A percentile compares a stretch with the other conserved stretches of the same genome.
phyloP scores from a whole-genome alignment of 345 rosid species.

The Populus tremula region DNA sequence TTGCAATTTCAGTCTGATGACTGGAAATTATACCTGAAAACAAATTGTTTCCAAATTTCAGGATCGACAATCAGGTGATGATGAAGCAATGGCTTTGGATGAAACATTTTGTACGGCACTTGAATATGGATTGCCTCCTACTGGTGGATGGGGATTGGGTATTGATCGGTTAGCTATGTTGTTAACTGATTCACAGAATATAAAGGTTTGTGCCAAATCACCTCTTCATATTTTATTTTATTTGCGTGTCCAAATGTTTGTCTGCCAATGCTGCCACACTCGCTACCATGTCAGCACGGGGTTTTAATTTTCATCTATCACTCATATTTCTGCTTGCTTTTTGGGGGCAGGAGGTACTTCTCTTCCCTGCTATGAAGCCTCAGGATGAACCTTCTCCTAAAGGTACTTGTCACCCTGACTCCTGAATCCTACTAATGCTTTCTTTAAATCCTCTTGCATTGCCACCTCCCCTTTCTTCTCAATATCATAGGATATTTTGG shows the following conservation, averaged over 20 bases:
- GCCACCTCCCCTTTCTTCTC: not conserved
- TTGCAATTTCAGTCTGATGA: not conserved
- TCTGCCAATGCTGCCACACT: not conserved
- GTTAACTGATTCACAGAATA: constrained; percentile 88
- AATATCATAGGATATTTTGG: not conserved
- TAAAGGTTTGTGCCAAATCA: constrained; percentile 53
- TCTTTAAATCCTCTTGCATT: not conserved
- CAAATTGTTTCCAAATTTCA: constrained; percentile 16
- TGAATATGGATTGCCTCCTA: constrained; percentile 91
- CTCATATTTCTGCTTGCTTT: constrained; percentile 14
- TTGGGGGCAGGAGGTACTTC: constrained; percentile 76
- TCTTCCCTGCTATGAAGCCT: constrained; percentile 99
- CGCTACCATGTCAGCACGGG: not conserved
- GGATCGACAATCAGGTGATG: constrained; percentile 95
- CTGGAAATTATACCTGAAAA: not conserved
- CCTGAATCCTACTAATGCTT: not conserved
- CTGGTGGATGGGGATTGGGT: constrained; percentile 97
- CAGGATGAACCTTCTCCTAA: constrained; percentile 69
- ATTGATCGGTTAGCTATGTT: constrained; percentile 86
- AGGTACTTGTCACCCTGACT: constrained; percentile 36
- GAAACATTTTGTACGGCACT: constrained; percentile 87
- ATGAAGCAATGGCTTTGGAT: constrained; percentile 96
- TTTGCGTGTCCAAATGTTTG: too few species aligned
- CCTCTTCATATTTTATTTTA: not conserved
- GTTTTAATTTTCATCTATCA: not conserved